A percentile compares a stretch with the other conserved stretches of the same genome.
Conservation (phyloP, 2,329 filamentous ascomycete genomes). For the Lasiodiplodia hormozganensis region DNA sequence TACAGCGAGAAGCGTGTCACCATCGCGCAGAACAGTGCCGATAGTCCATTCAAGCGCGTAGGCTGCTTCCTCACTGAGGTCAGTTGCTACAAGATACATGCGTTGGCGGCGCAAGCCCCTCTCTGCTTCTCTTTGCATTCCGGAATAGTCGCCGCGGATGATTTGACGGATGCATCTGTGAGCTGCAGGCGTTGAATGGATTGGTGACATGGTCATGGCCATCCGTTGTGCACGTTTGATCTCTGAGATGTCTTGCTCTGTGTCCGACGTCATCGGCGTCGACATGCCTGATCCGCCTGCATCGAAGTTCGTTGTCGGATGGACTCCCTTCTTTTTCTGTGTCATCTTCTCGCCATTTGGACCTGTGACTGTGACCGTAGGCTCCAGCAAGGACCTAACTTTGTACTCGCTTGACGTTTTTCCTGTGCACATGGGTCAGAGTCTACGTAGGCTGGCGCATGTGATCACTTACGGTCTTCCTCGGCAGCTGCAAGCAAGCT, state of each 20-base stretch:
- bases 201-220: conserved; percentile 78
- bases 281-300: conserved; percentile 64
- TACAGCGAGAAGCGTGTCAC: conserved; percentile 90
- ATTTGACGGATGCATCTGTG: conserved; percentile 89
- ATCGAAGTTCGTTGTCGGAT: conserved; percentile 87
- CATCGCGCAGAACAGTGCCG: conserved; percentile 90
- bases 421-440: conserved; percentile 39
- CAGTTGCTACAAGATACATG: conserved; percentile 94
- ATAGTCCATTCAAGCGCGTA: conserved; percentile 98
- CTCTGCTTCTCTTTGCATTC: conserved; percentile 78
- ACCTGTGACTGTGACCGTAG: conserved; percentile 69
- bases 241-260: conserved; percentile 82
- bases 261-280: conserved; percentile 79
- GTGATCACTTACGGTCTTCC: conserved; percentile 70
- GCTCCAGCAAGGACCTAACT: conserved; percentile 71
- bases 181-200: conserved; percentile 76
- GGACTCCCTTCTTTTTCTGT: conserved; percentile 66
- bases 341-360: conserved; percentile 66
- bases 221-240: conserved; percentile 89
- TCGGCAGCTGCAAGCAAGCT: conserved; percentile 77
- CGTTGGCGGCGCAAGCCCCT: conserved; percentile 79
- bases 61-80: conserved; percentile 90
- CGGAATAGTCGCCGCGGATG: conserved; percentile 82
- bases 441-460: conserved; percentile 31
- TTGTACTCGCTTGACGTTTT: conserved; percentile 59